Percentiles rank a stretch among this genome's conserved stretches.
Evolutionary conservation across 768 basidiomycete species (phyloP).

Genomic region (Sarcodon aspratus): DNA sequence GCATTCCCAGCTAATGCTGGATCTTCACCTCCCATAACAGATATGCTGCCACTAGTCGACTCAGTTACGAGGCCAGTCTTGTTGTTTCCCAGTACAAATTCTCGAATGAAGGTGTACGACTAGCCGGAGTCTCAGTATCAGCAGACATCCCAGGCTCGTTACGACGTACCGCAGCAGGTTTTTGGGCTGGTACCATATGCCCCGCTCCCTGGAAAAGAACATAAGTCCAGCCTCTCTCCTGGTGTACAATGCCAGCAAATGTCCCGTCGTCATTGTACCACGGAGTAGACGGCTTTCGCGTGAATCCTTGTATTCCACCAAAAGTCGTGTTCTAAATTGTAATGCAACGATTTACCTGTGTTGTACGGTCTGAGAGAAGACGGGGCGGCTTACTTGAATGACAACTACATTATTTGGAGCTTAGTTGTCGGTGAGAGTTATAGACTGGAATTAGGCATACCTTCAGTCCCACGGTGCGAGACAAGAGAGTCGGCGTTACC

Average conservation of each 20-base stretch:
- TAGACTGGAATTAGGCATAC: slow-evolving; percentile 20
- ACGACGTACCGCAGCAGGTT: background rate
- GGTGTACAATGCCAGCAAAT: slow-evolving; percentile 27
- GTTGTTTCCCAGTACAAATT: slow-evolving; percentile 59
- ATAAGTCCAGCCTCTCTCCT: slow-evolving; percentile 1
- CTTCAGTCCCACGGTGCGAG: slow-evolving; percentile 51
- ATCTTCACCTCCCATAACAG: slow-evolving; percentile 40
- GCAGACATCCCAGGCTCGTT: background rate
- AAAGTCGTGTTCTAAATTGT: slow-evolving; percentile 59
- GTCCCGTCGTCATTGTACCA: slow-evolving; percentile 51
- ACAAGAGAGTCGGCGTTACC: slow-evolving; percentile 58
- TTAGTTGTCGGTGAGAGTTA: too few species aligned
- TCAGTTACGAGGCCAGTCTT: slow-evolving; percentile 38
- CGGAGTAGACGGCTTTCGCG: slow-evolving; percentile 52
- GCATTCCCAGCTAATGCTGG: slow-evolving; percentile 30
- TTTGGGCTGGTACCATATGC: slow-evolving; percentile 34
- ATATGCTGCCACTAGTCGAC: slow-evolving; percentile 2
- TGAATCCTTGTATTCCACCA: slow-evolving; percentile 67
- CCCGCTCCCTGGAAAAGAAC: slow-evolving; percentile 18
- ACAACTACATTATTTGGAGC: too few species aligned
- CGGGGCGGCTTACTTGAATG: too few species aligned
- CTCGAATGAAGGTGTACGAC: slow-evolving; percentile 51
- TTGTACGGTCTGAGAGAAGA: too few species aligned
- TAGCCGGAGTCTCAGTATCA: slow-evolving; percentile 13
- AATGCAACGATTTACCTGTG: too few species aligned